A percentile compares a stretch with the other conserved stretches of the same genome.
phyloP scores from a whole-genome alignment of 2,329 filamentous ascomycete genomes.

The Cladosporium halotolerans region DNA sequence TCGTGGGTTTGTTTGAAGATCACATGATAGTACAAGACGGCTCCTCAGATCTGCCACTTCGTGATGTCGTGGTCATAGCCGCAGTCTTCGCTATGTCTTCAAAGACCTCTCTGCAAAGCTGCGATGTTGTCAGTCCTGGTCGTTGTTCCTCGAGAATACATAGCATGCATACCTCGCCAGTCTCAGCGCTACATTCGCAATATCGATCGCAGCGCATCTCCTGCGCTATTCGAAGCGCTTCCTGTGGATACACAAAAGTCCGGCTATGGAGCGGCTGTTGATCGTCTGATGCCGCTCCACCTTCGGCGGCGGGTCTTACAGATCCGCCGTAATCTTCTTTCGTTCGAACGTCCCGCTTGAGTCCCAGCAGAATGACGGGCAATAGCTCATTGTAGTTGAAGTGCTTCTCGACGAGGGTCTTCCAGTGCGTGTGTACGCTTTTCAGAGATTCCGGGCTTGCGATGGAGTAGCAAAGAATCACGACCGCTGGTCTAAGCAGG shows the following conservation, averaged over 20 bases:
- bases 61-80: conserved; percentile 51
- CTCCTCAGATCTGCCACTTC: conserved; percentile 42
- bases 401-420: conserved; percentile 38
- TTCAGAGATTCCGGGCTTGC: conserved; percentile 45
- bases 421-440: conserved; percentile 42
- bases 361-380: conserved; percentile 53
- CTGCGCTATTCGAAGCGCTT: conserved; percentile 46
- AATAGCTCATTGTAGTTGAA: conserved; percentile 49
- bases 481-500: conserved; percentile 46
- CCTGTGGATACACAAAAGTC: conserved; percentile 46
- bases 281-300: conserved; percentile 18
- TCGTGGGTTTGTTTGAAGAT: not conserved
- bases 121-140: conserved; percentile 18
- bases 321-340: conserved; percentile 36
- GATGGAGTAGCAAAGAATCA: conserved; percentile 56
- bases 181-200: conserved; percentile 56
- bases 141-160: not conserved
- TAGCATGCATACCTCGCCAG: conserved; percentile 35
- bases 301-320: conserved; percentile 14
- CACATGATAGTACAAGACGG: conserved; percentile 36
- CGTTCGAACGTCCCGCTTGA: conserved; percentile 52
- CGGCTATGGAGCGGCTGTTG: conserved; percentile 29
- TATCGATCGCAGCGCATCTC: conserved; percentile 57
- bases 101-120: conserved; percentile 53
- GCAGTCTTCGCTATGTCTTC: conserved; percentile 55